These are phyloP conservation scores for Talaromyces stipitatus DNA, from an alignment of 495 filamentous ascomycete genomes.

Conservation along the genomic window DNA sequence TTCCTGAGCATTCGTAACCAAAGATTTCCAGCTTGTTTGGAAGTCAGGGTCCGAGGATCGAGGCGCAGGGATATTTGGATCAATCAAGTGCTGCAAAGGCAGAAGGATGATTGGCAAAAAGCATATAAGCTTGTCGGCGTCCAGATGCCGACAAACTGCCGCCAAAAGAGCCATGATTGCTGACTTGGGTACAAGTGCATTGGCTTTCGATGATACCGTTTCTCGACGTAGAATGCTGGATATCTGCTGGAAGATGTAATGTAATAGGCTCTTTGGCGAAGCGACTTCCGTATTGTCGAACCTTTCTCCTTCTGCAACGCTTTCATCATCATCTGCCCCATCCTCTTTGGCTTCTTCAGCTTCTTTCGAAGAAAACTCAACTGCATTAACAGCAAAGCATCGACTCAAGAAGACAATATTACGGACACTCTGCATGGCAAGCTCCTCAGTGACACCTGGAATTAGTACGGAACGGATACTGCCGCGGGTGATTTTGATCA, in stretches of 20 bases:
- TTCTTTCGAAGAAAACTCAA: slow-evolving; percentile 39
- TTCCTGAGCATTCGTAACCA: slow-evolving; percentile 63
- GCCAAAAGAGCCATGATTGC: slow-evolving; percentile 67
- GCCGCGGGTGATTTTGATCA: slow-evolving; percentile 56
- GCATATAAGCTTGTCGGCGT: slow-evolving; percentile 46
- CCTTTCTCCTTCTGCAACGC: slow-evolving; percentile 36
- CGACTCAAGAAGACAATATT: slow-evolving; percentile 71
- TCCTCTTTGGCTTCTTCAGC: slow-evolving; percentile 23
- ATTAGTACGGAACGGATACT: slow-evolving; percentile 60
- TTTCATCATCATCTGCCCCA: slow-evolving; percentile 24
- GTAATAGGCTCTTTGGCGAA: slow-evolving; percentile 43
- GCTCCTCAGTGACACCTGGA: slow-evolving; percentile 54
- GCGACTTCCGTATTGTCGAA: slow-evolving; percentile 22
- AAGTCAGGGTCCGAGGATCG: slow-evolving; percentile 59
- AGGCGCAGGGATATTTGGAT: slow-evolving; percentile 62
- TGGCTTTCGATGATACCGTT: slow-evolving; percentile 50
- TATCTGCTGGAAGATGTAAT: slow-evolving; percentile 67
- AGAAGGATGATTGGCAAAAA: slow-evolving; percentile 60
- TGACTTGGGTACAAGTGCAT: slow-evolving; percentile 61
- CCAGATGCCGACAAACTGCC: slow-evolving; percentile 49
- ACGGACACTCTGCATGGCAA: slow-evolving; percentile 64
- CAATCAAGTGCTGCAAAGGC: slow-evolving; percentile 77
- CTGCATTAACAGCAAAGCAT: slow-evolving; percentile 56
- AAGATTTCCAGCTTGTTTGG: slow-evolving; percentile 54
- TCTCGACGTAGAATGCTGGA: slow-evolving; percentile 74